A percentile compares a stretch with the other conserved stretches of the same genome.
Conservation (phyloP, 129 eudicot genomes). For the Ambrosia artemisiifolia region DNA sequence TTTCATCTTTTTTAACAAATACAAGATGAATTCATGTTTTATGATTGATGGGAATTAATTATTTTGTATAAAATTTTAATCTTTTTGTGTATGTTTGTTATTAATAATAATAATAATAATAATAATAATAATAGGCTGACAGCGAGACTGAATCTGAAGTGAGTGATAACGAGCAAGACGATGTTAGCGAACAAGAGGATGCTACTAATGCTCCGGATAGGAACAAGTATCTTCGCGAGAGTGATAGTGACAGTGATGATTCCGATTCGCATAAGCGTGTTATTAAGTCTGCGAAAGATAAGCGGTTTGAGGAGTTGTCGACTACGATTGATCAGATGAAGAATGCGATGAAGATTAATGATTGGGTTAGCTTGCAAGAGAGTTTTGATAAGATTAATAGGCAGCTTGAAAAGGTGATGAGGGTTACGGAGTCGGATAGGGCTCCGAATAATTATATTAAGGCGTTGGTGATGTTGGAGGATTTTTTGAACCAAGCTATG, state of each 20-base stretch:
- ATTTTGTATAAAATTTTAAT: background rate
- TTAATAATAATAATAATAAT: background rate
- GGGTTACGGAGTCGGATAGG: slow-evolving; percentile 59
- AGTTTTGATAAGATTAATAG: slow-evolving; percentile 81
- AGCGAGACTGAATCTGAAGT: slow-evolving; percentile 76
- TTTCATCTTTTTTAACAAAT: background rate
- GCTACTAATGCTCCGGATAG: slow-evolving; percentile 19
- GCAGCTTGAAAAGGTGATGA: slow-evolving; percentile 87
- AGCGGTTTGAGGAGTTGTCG: slow-evolving; percentile 77
- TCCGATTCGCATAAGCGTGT: slow-evolving; percentile 54
- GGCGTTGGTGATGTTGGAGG: slow-evolving; percentile 88
- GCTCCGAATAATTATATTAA: slow-evolving; percentile 69
- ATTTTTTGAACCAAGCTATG: slow-evolving; percentile 65
- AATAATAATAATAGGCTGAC: slow-evolving; percentile 39
- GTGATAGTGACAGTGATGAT: slow-evolving; percentile 64
- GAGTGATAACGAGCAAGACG: slow-evolving; percentile 61
- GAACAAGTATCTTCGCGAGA: slow-evolving; percentile 38
- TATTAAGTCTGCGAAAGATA: slow-evolving; percentile 73
- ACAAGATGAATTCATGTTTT: background rate
- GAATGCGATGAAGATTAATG: slow-evolving; percentile 94
- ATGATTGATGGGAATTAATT: too few species aligned
- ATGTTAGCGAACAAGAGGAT: slow-evolving; percentile 32
- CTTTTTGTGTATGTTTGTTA: background rate
- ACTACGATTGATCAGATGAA: slow-evolving; percentile 87
- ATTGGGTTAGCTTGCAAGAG: slow-evolving; percentile 93